These are phyloP conservation scores for Colletotrichum eleusines DNA, from an alignment of 2,329 filamentous ascomycete species.

Conservation along the genomic window DNA sequence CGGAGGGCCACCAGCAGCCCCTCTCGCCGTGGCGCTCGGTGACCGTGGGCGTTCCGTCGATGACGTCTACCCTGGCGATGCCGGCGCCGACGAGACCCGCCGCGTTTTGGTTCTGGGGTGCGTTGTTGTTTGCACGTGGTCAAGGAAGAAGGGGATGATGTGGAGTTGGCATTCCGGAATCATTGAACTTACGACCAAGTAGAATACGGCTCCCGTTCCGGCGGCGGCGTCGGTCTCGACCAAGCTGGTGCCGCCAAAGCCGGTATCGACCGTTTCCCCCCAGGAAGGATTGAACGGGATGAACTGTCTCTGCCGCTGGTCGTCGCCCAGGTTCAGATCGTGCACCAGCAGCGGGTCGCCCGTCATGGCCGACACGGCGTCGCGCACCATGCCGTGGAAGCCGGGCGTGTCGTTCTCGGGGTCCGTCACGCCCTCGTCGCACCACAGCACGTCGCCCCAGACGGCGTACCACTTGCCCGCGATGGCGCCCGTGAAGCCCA, in stretches of 20 bases:
- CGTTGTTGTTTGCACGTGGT: too few relatives aligned
- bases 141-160: not conserved
- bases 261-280: conserved; percentile 52
- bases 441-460: conserved; percentile 54
- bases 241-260: conserved; percentile 56
- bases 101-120: conserved; percentile 46
- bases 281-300: conserved; percentile 52
- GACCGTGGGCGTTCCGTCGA: conserved; percentile 51
- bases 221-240: conserved; percentile 49
- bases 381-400: conserved; percentile 56
- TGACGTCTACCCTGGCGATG: conserved; percentile 51
- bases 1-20: conserved; percentile 54
- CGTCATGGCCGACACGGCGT: conserved; percentile 52
- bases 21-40: conserved; percentile 49
- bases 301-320: conserved; percentile 52
- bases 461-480: conserved; percentile 55
- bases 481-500: conserved; percentile 53
- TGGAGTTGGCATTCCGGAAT: not conserved
- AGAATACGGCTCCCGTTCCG: conserved; percentile 51
- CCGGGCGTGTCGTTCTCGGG: conserved; percentile 47
- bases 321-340: conserved; percentile 52
- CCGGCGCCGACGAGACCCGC: conserved; percentile 52
- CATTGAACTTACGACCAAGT: conserved; percentile 50
- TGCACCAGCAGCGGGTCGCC: conserved; percentile 52
- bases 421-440: conserved; percentile 50